Conservation (phyloP, 225 moss, liverwort and hornwort species). For the Thuidium tamariscinum region DNA sequence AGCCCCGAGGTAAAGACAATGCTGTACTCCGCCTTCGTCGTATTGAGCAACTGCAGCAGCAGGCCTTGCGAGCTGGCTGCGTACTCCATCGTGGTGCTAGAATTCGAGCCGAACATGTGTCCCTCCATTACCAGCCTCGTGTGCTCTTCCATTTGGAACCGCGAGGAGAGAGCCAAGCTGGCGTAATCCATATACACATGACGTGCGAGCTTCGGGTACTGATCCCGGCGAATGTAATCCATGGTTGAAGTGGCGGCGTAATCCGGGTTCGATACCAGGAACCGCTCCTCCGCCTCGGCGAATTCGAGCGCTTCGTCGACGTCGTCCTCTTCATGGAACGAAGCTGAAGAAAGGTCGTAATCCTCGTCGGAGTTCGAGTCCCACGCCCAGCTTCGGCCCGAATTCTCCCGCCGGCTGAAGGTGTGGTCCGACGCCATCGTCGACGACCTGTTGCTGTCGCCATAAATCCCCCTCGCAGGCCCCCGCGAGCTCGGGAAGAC, state of each 20-base stretch:
- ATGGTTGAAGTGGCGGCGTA: slow-evolving; percentile 45
- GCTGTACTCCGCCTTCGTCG: slow-evolving; percentile 38
- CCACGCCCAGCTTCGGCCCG: slow-evolving; percentile 4
- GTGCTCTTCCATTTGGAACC: slow-evolving; percentile 68
- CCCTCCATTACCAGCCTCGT: slow-evolving; percentile 49
- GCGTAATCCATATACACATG: slow-evolving; percentile 72
- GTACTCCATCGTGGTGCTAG: slow-evolving; percentile 9
- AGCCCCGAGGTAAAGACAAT: slow-evolving; percentile 62
- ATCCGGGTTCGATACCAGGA: slow-evolving; percentile 36
- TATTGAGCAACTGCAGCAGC: slow-evolving; percentile 44
- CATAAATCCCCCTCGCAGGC: background rate
- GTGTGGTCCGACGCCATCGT: background rate
- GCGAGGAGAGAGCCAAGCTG: slow-evolving; percentile 50
- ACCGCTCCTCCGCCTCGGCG: slow-evolving; percentile 61
- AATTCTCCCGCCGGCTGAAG: background rate
- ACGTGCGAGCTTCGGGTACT: slow-evolving; percentile 65
- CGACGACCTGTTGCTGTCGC: slow-evolving; percentile 2
- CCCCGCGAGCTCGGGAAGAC: background rate
- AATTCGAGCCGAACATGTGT: slow-evolving; percentile 22
- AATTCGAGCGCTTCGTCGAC: slow-evolving; percentile 8
- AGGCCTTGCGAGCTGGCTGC: slow-evolving; percentile 39
- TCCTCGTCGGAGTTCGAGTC: background rate
- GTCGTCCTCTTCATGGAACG: background rate
- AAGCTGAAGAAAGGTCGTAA: background rate
- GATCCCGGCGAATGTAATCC: slow-evolving; percentile 56